These are phyloP conservation scores for Haplosporangium gracile DNA, from an alignment of 192 early-diverging fungal species.

Conservation along the genomic window DNA sequence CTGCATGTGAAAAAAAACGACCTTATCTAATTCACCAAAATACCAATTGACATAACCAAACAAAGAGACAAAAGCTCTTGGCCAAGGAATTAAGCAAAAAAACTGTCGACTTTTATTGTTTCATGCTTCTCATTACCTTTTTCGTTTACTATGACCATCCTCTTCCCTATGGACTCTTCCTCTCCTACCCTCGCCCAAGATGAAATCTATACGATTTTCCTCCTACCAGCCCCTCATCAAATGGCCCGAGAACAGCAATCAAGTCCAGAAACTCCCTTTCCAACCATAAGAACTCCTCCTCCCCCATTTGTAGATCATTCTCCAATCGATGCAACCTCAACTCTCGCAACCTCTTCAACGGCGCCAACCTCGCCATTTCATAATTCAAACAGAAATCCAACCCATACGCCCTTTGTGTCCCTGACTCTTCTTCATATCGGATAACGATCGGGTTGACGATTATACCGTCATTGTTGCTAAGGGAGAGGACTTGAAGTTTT, in stretches of 20 bases:
- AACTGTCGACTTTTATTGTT: constrained; percentile 1
- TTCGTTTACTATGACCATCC: background rate
- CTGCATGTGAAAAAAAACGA: constrained; percentile 1
- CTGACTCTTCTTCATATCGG: background rate
- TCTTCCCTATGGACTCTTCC: no score
- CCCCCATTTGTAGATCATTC: background rate
- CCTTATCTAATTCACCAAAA: background rate
- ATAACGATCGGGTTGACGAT: background rate
- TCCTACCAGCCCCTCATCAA: background rate
- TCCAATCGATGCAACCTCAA: background rate
- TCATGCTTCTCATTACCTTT: background rate
- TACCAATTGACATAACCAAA: background rate
- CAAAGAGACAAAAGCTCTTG: background rate
- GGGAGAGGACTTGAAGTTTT: background rate
- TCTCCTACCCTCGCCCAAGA: no score
- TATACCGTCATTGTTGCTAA: background rate
- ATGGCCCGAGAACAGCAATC: background rate
- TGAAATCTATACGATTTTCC: background rate
- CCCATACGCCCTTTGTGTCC: background rate
- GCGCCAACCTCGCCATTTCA: background rate
- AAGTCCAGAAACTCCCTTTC: background rate
- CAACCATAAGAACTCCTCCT: background rate
- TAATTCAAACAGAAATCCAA: background rate
- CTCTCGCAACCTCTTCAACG: background rate
- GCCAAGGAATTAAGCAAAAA: background rate